phyloP scores from a whole-genome alignment of 768 basidiomycete genomes.

The Calocybe cyanea region DNA sequence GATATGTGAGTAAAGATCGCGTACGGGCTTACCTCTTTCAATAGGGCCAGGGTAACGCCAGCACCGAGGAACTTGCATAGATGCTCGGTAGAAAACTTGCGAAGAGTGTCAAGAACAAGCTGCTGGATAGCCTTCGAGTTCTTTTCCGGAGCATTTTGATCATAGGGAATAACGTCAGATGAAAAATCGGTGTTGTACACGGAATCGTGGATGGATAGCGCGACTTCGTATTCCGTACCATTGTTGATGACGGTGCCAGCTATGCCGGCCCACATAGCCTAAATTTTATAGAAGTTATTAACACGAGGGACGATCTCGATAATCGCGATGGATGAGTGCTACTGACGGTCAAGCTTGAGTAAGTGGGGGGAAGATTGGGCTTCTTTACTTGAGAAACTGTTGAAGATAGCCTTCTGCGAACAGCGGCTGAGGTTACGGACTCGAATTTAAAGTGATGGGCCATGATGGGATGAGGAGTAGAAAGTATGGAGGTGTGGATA shows the following conservation, averaged over 20 bases:
- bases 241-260: constrained; percentile 60
- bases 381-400: constrained; percentile 38
- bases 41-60: constrained; percentile 67
- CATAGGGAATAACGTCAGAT: constrained; percentile 52
- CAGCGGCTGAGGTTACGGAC: constrained; percentile 60
- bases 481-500: constrained; percentile 14
- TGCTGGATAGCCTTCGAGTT: constrained; percentile 60
- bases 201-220: constrained; percentile 79
- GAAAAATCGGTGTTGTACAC: constrained; percentile 81
- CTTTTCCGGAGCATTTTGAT: constrained; percentile 44
- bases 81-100: constrained; percentile 72
- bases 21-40: constrained; percentile 54
- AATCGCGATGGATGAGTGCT: constrained; percentile 9
- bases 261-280: constrained; percentile 90
- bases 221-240: constrained; percentile 62
- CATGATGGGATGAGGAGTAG: constrained; percentile 38
- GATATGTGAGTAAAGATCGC: constrained; percentile 9
- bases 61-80: constrained; percentile 85
- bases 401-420: constrained; percentile 68
- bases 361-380: constrained; percentile 53
- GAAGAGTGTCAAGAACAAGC: constrained; percentile 60
- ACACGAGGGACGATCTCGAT: constrained; percentile 16
- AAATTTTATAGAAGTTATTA: constrained; percentile 17
- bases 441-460: constrained; percentile 51
- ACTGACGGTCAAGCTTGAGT: constrained; percentile 64